Base-by-base conservation (phyloP, 78 protist genomes). In the Dictyostelium firmibasis region DNA sequence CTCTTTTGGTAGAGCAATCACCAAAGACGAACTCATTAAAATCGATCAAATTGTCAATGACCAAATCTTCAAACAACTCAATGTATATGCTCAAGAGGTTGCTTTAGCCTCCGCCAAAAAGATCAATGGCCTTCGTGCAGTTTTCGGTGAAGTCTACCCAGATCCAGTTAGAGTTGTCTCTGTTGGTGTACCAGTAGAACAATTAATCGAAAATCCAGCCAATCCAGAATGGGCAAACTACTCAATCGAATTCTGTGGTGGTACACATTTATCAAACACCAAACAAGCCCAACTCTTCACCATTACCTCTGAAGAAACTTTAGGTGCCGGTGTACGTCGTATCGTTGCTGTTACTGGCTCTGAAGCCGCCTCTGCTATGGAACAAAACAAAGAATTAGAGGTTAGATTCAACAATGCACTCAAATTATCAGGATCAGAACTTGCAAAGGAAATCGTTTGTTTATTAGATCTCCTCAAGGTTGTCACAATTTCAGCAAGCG, bases 141-240 rank as follows among this genome's bases (percentile, higher is more conserved):
- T 98, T 43, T 99, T 99, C 62, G 99, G 98, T 75, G 99, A 97
- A 87, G 88, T 82, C 13, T 98, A 99, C 95, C 99, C 99, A 47
- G 98, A 98, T 78, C 99, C 98, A 53, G 99, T 99, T 36, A 86
- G 98, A 33, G 98, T 99, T 11, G 97, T 99, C 16, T 92, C 98
- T 6, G 92, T 98, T n/a, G 99, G 98, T 38, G 85, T 53, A 47
- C 44, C 69, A 3, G 96, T 97, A 20, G 97, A 96, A 14, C 96
- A 89, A 23, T 50, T 98, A 13, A 47, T 98, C 8, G 89, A 91
- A 23, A 81, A 88, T 91, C 98, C 98, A 36, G 77, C 82, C 41
- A 81, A 85, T 44, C 85, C 44, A 23, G 83, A 91, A 53, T 96
- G 98, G 98, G 14, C 33, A 84, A 79, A 74, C 38, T 77, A 64